Base-by-base conservation (phyloP, 495 filamentous ascomycete genomes). In the Aspergillus asperescens region DNA sequence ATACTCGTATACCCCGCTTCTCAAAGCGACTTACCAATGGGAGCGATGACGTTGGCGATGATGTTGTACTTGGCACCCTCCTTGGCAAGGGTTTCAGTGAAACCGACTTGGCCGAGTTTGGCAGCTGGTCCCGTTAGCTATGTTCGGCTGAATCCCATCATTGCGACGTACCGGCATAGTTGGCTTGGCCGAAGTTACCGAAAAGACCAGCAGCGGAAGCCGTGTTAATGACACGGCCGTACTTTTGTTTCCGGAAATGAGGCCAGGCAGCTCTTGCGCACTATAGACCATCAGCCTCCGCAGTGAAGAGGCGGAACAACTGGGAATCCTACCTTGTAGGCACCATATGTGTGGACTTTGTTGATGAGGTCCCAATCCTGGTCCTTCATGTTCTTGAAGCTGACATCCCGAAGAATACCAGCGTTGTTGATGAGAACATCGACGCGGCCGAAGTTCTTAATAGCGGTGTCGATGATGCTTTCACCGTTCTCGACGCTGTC, bases 11-110 rank as follows among this genome's bases (percentile, higher is more conserved):
- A 16, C 5, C 16, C n/a, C 1, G 22, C 5, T 6, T 22, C 5
- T 27, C 5, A 35, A 16, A 9, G 4, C 24, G 7, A 64, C 72
- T 49, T 77, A 78, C 76, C 76, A 62, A 98, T 92, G 40, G 93
- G 93, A 27, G 93, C 91, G 74, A 98, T 97, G 62, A 87, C 88
- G 69, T 98, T 98, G 76, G 81, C 81, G 62, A 96, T 73, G 59
- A 98, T 97, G 81, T 98, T 97, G 77, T 98, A 98, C 72, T 98
- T 98, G 60, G 83, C 78, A 55, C 93, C 93, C 75, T 98, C 93
- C 77, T 96, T 97, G 46, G 94, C 93, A 52, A 98, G 82, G 3
- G 93, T 95, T 80, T 98, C 93, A 16, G 93, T 96, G 77, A 98
- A 98, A 55, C 90, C 93, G 50, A 98, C 91, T 81, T 93, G 87